Conservation (phyloP, 2,329 filamentous ascomycete genomes). For the Hypoxylon sp. region DNA sequence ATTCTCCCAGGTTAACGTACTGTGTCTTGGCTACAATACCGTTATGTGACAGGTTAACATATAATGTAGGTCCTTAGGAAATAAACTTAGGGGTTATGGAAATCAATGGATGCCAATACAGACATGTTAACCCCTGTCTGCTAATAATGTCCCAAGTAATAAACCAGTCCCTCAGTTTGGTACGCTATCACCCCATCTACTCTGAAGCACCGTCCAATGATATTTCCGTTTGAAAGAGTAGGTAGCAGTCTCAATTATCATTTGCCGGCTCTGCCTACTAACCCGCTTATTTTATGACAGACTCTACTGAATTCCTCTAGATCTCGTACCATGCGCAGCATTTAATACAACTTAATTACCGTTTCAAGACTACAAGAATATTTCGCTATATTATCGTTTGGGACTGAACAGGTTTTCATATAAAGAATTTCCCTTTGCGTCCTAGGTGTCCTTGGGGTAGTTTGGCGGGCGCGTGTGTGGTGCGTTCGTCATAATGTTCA, state of each 20-base stretch:
- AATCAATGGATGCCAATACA: no score
- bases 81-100: no score
- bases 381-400: no score
- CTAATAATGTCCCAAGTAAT: constrained; percentile 14
- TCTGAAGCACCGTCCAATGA: neutral
- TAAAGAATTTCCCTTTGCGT: neutral
- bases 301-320: neutral
- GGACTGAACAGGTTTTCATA: neutral
- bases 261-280: neutral
- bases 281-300: neutral
- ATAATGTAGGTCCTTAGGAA: no score
- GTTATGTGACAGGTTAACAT: no score
- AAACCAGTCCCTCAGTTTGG: neutral
- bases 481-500: neutral
- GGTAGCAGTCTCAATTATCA: neutral
- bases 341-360: neutral
- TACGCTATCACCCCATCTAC: neutral
- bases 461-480: neutral
- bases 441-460: neutral
- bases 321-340: neutral
- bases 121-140: constrained; percentile 15
- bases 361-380: neutral
- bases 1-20: neutral
- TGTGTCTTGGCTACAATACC: neutral
- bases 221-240: no score